A percentile compares a stretch with the other conserved stretches of the same genome.
These are phyloP conservation scores for Meyerozyma athensensis DNA, from an alignment of 1,139 yeast species.

Conservation along the genomic window DNA sequence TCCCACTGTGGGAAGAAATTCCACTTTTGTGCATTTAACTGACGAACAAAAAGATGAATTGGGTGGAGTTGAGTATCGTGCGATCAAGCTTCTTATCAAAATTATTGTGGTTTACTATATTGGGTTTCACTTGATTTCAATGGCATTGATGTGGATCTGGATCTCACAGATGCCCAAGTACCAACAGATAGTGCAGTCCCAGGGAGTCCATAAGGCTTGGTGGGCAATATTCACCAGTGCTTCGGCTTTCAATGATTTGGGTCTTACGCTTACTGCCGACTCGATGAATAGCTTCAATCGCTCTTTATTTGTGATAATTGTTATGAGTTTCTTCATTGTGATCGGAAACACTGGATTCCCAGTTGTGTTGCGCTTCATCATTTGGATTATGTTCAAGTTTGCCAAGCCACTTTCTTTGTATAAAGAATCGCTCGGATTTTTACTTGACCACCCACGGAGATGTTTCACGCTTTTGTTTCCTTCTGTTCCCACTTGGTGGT, in stretches of 20 bases:
- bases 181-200: conserved; percentile 34
- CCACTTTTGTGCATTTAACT: conserved; percentile 78
- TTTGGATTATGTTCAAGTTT: conserved; percentile 71
- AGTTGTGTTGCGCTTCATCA: conserved; percentile 65
- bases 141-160: conserved; percentile 64
- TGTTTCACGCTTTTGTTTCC: conserved; percentile 93
- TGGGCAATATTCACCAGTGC: conserved; percentile 86
- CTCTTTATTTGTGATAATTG: conserved; percentile 60
- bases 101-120: conserved; percentile 64
- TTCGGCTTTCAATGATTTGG: conserved; percentile 80
- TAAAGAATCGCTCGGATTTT: conserved; percentile 76
- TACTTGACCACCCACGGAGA: conserved; percentile 94
- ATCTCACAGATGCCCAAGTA: conserved; percentile 43
- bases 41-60: conserved; percentile 86
- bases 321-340: conserved; percentile 65
- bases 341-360: conserved; percentile 96
- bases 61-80: conserved; percentile 96
- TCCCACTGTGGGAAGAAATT: conserved; percentile 93
- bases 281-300: conserved; percentile 66
- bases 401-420: conserved; percentile 62
- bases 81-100: conserved; percentile 69
- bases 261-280: conserved; percentile 72
- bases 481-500: conserved; percentile 93
- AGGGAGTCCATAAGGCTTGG: conserved; percentile 76
- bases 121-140: conserved; percentile 66